phyloP scores from a whole-genome alignment of 73 alveolate species.

The Halteria grandinella region DNA sequence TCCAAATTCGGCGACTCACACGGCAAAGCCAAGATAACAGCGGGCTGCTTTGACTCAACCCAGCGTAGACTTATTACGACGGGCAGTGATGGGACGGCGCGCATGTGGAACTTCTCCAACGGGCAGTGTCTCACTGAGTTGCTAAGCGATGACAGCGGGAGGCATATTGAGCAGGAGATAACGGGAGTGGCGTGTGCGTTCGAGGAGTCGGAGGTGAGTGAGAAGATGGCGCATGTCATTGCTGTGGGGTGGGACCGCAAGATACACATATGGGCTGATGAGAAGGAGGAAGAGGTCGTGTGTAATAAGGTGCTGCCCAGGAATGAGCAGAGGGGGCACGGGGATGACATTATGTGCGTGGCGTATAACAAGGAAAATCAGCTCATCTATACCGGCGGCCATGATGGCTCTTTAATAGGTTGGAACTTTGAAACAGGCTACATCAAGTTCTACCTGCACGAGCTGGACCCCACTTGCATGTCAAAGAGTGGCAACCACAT shows the following conservation, averaged over 20 bases:
- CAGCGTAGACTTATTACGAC: conserved; percentile 73
- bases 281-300: conserved; percentile 64
- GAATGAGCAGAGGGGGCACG: conserved; percentile 64
- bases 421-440: conserved; percentile 81
- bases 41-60: conserved; percentile 74
- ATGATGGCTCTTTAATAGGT: conserved; percentile 71
- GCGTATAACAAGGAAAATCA: conserved; percentile 58
- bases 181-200: conserved; percentile 32
- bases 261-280: conserved; percentile 77
- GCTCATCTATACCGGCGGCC: conserved; percentile 77
- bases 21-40: conserved; percentile 67
- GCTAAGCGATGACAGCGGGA: conserved; percentile 51
- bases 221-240: conserved; percentile 60
- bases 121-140: conserved; percentile 73
- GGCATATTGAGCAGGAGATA: conserved; percentile 40
- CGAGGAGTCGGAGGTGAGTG: conserved; percentile 31
- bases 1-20: conserved; percentile 78
- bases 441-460: conserved; percentile 68
- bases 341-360: conserved; percentile 72
- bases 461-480: conserved; percentile 55
- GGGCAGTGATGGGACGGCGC: conserved; percentile 72
- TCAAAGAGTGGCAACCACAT: conserved; percentile 43
- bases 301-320: conserved; percentile 57
- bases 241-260: conserved; percentile 81
- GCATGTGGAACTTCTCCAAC: conserved; percentile 77